A percentile compares a stretch with the other conserved stretches of the same genome.
Evolutionary conservation across 257 asterid species (phyloP).

Genomic region (Ehretia macrophylla): DNA sequence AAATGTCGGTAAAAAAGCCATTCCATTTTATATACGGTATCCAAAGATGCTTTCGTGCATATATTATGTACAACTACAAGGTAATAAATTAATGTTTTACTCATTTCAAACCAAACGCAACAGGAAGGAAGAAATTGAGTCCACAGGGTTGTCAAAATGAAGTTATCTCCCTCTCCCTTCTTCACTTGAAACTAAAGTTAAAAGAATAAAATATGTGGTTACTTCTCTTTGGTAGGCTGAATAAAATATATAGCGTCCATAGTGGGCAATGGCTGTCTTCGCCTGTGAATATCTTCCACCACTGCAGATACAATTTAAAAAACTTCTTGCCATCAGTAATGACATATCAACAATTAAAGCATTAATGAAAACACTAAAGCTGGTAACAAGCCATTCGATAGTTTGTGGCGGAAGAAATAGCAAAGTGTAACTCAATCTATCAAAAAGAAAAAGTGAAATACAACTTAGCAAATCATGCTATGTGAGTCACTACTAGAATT

Average conservation of each 20-base stretch:
- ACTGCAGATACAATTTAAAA: conserved; percentile 54
- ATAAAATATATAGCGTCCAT: conserved; percentile 97
- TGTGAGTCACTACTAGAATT: too few species aligned
- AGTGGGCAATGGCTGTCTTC: conserved; percentile 92
- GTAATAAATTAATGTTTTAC: not conserved
- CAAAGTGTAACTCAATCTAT: too few species aligned
- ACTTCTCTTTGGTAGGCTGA: conserved; percentile 98
- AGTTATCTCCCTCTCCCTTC: not conserved
- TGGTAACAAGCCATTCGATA: too few species aligned
- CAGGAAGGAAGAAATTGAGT: not conserved
- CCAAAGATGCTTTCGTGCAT: too few species aligned
- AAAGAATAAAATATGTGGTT: conserved; percentile 6
- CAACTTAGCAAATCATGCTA: too few species aligned
- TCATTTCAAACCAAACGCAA: not conserved
- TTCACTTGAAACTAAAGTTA: not conserved
- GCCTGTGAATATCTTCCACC: conserved; percentile 97
- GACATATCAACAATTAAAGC: not conserved
- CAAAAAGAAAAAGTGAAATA: too few species aligned
- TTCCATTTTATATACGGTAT: too few species aligned
- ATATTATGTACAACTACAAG: too few species aligned
- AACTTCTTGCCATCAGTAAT: conserved; percentile 20
- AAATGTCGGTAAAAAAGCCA: too few species aligned
- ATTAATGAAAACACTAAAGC: too few species aligned
- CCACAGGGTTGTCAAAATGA: not conserved
- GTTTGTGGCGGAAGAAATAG: too few species aligned